Evolutionary conservation across 805 yeast genomes (phyloP), one percentile per base, ranked within the genome.

Genomic region (Alloascoidea hylecoeti): DNA sequence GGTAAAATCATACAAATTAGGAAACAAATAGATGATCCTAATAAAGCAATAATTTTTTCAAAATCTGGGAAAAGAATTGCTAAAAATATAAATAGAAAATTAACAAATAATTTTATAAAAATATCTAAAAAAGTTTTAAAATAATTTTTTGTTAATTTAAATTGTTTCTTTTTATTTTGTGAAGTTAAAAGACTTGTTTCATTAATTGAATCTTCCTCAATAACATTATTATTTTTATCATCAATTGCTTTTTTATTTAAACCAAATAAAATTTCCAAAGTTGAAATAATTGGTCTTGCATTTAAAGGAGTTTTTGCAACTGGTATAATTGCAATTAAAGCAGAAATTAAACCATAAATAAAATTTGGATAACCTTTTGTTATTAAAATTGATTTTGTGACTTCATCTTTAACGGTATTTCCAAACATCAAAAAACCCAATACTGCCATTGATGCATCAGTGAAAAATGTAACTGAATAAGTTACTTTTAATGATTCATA

Each of bases 351-450:
- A 18, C 43, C 40, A 38, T 68, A 67, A 1, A 80, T 64, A 54
- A 72, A 69, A 12, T 53, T 47, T 1, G 95, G 94, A 50, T 80
- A 85, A 0, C 84, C 82, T 3, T 60, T 48, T 3, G 81, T 78
- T 9, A 64, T 49, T 55, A 86, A 63, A 34, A 86, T 64, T 41
- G 80, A 81, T 49, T 81, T 80, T 2, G 94, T 82, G 41, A 88
- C 67, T 42, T 83, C 86, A 49, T 83, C 89, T 35, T 69, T 53
- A 18, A 82, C 75, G 4, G 53, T 52, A 5, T 58, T 56, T 28
- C 96, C 95, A 61, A 78, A 85, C 95, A 86, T 86, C 34, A 83
- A 59, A 48, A 72, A 74, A 1, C 92, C 92, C 28, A 75, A 50
- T 2, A 71, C 48, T 0, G 80, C 84, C 71, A 80, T 73, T 13